phyloP scores from a whole-genome alignment of 2,329 filamentous ascomycete genomes.

The Sarocladium brachiariae region DNA sequence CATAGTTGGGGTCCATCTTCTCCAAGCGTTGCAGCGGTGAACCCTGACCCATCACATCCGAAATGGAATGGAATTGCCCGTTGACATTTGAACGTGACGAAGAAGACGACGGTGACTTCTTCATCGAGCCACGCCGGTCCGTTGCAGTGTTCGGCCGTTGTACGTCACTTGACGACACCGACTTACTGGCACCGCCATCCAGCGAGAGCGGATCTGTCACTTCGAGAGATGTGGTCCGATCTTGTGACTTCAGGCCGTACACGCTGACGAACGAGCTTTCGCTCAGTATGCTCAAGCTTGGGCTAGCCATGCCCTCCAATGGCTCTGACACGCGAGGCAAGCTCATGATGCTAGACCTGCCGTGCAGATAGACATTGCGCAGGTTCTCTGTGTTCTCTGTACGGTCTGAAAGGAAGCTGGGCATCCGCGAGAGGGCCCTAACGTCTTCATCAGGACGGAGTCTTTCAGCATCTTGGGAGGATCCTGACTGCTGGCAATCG shows the following conservation, averaged over 20 bases:
- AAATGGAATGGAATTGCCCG: constrained; percentile 37
- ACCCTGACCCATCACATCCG: constrained; percentile 33
- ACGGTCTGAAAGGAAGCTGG: constrained; percentile 56
- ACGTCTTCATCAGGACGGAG: constrained; percentile 21
- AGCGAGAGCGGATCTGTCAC: constrained; percentile 25
- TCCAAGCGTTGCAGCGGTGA: constrained; percentile 47
- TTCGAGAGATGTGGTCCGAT: constrained; percentile 18
- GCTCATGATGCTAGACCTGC: constrained; percentile 41
- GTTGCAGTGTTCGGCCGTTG: constrained; percentile 13
- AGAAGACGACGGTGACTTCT: constrained; percentile 21
- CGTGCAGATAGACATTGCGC: constrained; percentile 50
- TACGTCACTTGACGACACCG: constrained; percentile 6
- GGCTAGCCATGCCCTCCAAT: constrained; percentile 42
- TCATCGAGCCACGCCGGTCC: not conserved
- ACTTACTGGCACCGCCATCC: constrained; percentile 19
- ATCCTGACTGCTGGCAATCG: constrained; percentile 16
- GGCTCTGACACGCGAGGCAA: constrained; percentile 35
- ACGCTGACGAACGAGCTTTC: constrained; percentile 62
- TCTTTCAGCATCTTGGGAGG: constrained; percentile 14
- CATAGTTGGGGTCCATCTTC: constrained; percentile 28
- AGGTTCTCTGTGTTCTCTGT: constrained; percentile 55
- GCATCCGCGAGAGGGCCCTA: constrained; percentile 48
- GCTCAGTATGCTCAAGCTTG: constrained; percentile 56
- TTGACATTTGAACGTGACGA: constrained; percentile 22
- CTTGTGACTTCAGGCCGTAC: constrained; percentile 43